Conservation (phyloP, 129 eudicot genomes). For the Centrapalus pauciflorus region DNA sequence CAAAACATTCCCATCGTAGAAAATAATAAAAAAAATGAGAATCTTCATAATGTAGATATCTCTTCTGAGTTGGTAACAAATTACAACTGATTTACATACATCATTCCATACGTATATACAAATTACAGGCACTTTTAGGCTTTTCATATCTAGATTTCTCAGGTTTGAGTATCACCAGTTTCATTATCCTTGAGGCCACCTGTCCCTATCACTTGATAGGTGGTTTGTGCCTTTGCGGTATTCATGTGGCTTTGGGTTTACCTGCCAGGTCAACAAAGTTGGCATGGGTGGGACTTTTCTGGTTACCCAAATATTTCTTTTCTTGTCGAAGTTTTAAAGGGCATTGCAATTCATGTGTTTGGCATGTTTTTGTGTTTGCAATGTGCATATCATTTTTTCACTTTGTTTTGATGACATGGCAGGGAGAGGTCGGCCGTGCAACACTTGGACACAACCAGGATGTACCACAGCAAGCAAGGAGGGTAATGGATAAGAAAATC, state of each 20-base stretch:
- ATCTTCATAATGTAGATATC: neutral
- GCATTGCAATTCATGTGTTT: conserved; percentile 1
- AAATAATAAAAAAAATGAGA: too few relatives aligned
- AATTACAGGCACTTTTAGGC: conserved; percentile 3
- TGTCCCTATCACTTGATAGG: too few relatives aligned
- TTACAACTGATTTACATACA: neutral
- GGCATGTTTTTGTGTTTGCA: neutral
- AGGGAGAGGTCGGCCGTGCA: conserved; percentile 39
- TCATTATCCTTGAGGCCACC: too few relatives aligned
- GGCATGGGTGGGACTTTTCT: too few relatives aligned
- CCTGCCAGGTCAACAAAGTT: too few relatives aligned
- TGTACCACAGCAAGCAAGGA: conserved; percentile 21
- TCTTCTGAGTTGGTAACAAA: neutral
- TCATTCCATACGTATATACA: neutral
- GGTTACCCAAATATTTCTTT: too few relatives aligned
- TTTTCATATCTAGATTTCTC: neutral
- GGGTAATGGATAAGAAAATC: conserved; percentile 48
- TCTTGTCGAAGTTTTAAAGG: conserved; percentile 1
- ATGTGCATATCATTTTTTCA: neutral
- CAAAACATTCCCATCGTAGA: neutral
- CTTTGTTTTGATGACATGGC: conserved; percentile 22
- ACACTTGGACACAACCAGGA: conserved; percentile 29
- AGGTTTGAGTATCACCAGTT: too few relatives aligned
- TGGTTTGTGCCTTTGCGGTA: too few relatives aligned
- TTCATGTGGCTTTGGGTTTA: too few relatives aligned